A percentile compares a stretch with the other conserved stretches of the same genome.
Conservation (phyloP, 805 yeast species). For the Candida alai region DNA sequence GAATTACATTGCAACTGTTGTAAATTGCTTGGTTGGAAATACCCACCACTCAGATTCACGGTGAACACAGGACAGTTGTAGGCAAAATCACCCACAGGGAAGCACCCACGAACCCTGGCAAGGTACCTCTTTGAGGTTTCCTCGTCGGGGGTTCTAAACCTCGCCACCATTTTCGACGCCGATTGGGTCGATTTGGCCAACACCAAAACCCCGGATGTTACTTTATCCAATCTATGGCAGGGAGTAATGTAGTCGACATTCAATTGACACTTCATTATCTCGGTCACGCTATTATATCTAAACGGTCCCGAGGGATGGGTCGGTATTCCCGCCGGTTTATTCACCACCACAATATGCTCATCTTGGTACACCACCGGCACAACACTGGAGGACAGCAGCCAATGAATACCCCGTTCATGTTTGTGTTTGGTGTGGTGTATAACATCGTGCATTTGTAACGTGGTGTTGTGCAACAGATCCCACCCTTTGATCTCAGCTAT, state of each 20-base stretch:
- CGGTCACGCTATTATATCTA: conserved; percentile 40
- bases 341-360: conserved; percentile 37
- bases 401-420: conserved; percentile 44
- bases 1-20: conserved; percentile 25
- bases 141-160: conserved; percentile 26
- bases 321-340: conserved; percentile 52
- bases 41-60: conserved; percentile 30
- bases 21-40: conserved; percentile 28
- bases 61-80: conserved; percentile 40
- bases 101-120: conserved; percentile 41
- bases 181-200: conserved; percentile 35
- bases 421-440: conserved; percentile 32
- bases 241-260: conserved; percentile 32
- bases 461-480: conserved; percentile 11
- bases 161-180: conserved; percentile 27
- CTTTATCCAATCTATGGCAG: conserved; percentile 48
- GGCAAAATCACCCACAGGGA: conserved; percentile 26
- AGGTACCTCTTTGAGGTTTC: conserved; percentile 39
- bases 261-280: conserved; percentile 34
- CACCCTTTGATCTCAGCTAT: conserved; percentile 19
- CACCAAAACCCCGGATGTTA: conserved; percentile 48
- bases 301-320: conserved; percentile 51
- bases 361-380: conserved; percentile 33
- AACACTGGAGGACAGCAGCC: conserved; percentile 7
- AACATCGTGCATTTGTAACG: conserved; percentile 22